Base-by-base conservation (phyloP, 2,329 filamentous ascomycete genomes). In the Dendryphion nanum region DNA sequence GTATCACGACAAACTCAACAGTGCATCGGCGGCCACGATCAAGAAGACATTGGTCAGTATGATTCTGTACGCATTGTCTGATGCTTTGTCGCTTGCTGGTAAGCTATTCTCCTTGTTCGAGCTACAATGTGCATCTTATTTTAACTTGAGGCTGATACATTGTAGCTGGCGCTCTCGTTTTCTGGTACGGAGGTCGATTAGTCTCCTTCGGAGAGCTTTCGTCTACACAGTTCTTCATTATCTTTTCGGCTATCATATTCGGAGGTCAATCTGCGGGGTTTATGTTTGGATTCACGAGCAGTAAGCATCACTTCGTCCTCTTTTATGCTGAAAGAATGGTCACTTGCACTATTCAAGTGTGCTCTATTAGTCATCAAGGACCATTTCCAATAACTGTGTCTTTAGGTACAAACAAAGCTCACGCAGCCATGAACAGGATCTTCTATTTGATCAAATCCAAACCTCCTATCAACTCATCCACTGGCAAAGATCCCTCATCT, bases 351-450 rank as follows among this genome's bases (percentile, higher is more conserved):
- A n/a, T n/a, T n/a, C n/a, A n/a, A n/a, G n/a, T n/a, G n/a, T n/a
- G n/a, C n/a, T n/a, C n/a, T n/a, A n/a, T n/a, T n/a, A n/a, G n/a
- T n/a, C n/a, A n/a, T n/a, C n/a, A n/a, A n/a, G n/a, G n/a, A n/a
- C n/a, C n/a, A n/a, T n/a, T n/a, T n/a, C n/a, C n/a, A n/a, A n/a
- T n/a, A n/a, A n/a, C n/a, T n/a, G n/a, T n/a, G n/a, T n/a, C n/a
- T n/a, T n/a, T n/a, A 1, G 90, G 95, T 53, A 95, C 95, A 87
- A 86, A 88, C 53, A 95, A 95, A 69, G 89, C 90, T 0, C 40
- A 43, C 14, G 38, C 32, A 8, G 89, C 89, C 17, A 77, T 76
- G 10, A 79, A 45, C 18, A 35, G 35, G 23, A 44, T 47, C n/a
- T 21, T 47, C 6, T 37, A 33, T 21, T 33, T 46, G 12, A 35